phyloP scores from a whole-genome alignment of 2,329 filamentous ascomycete genomes.

The Pestalotiopsis sp. region DNA sequence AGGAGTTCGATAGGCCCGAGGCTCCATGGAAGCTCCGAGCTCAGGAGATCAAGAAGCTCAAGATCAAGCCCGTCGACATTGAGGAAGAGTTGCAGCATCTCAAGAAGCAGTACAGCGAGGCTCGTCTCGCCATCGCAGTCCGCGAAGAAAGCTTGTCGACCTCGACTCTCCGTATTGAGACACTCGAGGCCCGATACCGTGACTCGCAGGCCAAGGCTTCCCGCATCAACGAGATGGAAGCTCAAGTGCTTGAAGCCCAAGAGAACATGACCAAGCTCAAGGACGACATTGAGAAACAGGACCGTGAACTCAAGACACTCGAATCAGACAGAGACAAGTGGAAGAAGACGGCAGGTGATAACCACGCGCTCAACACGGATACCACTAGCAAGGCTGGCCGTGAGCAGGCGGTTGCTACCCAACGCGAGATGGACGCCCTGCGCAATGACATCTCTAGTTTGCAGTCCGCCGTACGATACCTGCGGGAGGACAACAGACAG shows the following conservation, averaged over 20 bases:
- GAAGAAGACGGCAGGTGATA: slow-evolving; percentile 71
- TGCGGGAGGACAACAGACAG: slow-evolving; percentile 68
- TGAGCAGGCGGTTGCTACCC: slow-evolving; percentile 70
- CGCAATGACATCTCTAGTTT: slow-evolving; percentile 68
- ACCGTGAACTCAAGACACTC: slow-evolving; percentile 65
- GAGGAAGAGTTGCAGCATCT: slow-evolving; percentile 83
- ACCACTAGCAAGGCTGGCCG: slow-evolving; percentile 59
- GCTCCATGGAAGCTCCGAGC: slow-evolving; percentile 85
- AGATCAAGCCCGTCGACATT: slow-evolving; percentile 77
- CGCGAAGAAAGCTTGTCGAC: slow-evolving; percentile 86
- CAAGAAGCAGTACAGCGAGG: slow-evolving; percentile 79
- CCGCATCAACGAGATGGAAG: slow-evolving; percentile 67
- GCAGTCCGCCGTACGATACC: slow-evolving; percentile 67
- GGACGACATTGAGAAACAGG: slow-evolving; percentile 68
- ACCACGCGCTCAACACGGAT: slow-evolving; percentile 55
- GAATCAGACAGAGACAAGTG: slow-evolving; percentile 71
- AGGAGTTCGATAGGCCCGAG: slow-evolving; percentile 76
- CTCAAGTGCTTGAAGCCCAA: slow-evolving; percentile 56
- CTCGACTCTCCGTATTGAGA: slow-evolving; percentile 88
- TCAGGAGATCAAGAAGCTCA: slow-evolving; percentile 79
- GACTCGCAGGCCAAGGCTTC: slow-evolving; percentile 80
- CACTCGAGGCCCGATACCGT: slow-evolving; percentile 84
- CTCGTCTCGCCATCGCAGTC: slow-evolving; percentile 70
- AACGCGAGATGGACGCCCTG: slow-evolving; percentile 73
- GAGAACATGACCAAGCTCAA: slow-evolving; percentile 55